These are phyloP conservation scores for Mentha longifolia DNA, from an alignment of 257 asterid species.

Conservation along the genomic window DNA sequence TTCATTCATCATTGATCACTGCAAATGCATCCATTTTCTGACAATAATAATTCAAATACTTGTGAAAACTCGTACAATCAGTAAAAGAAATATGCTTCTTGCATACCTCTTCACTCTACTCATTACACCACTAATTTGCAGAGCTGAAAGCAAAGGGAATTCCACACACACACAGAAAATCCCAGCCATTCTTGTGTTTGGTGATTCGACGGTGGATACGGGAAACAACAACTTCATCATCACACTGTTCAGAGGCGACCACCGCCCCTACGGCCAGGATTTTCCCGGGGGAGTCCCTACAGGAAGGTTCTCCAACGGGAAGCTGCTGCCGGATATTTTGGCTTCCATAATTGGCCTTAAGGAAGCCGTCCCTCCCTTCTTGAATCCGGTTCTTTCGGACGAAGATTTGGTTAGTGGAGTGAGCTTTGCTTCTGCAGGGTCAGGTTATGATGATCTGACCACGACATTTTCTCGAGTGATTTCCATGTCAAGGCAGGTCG, in stretches of 20 bases:
- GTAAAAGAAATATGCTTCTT: not conserved
- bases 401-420: constrained; percentile 62
- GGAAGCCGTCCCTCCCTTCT: constrained; percentile 62
- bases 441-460: constrained; percentile 78
- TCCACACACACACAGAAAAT: constrained; percentile 41
- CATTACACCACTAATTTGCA: constrained; percentile 32
- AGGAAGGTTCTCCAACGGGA: constrained; percentile 78
- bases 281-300: constrained; percentile 60
- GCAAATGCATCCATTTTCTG: no score
- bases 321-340: constrained; percentile 67
- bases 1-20: no score
- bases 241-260: constrained; percentile 49
- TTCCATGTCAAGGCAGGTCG: constrained; percentile 51
- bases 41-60: no score
- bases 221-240: constrained; percentile 77
- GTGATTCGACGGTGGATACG: constrained; percentile 71
- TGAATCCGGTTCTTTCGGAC: constrained; percentile 59
- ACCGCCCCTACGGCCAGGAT: constrained; percentile 59
- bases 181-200: constrained; percentile 66
- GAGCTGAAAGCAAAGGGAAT: constrained; percentile 27
- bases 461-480: constrained; percentile 47
- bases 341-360: constrained; percentile 65
- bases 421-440: constrained; percentile 79
- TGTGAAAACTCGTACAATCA: no score
- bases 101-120: constrained; percentile 8